These are phyloP conservation scores for Linderina pennispora DNA, from an alignment of 192 early-diverging fungal genomes.

Conservation along the genomic window DNA sequence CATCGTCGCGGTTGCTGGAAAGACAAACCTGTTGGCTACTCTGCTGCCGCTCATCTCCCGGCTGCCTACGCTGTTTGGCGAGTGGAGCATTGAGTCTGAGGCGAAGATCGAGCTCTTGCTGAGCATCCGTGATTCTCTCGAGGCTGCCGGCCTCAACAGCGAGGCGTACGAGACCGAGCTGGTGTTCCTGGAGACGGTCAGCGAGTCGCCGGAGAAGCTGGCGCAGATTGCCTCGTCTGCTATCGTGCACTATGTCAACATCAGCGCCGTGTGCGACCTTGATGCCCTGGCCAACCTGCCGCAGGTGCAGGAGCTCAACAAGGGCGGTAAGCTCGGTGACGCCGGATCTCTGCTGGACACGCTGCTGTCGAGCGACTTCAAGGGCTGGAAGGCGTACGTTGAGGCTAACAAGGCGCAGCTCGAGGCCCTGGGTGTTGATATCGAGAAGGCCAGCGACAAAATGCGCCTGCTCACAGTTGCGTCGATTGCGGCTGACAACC, in stretches of 20 bases:
- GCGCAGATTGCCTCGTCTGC: constrained; percentile 57
- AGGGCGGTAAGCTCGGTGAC: constrained; percentile 60
- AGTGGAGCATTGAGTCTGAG: constrained; percentile 32
- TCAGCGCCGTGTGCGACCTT: constrained; percentile 69
- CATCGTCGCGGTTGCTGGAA: constrained; percentile 69
- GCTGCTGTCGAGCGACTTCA: constrained; percentile 26
- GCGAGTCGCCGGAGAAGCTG: constrained; percentile 32
- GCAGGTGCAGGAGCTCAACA: constrained; percentile 61
- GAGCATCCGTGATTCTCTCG: constrained; percentile 15
- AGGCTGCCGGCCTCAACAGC: constrained; percentile 15
- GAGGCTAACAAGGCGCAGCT: constrained; percentile 50
- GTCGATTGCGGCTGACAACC: constrained; percentile 62
- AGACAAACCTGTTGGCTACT: constrained; percentile 23
- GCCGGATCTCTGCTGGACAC: constrained; percentile 56
- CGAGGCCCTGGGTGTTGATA: constrained; percentile 46
- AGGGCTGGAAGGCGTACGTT: constrained; percentile 46
- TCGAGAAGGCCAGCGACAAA: constrained; percentile 63
- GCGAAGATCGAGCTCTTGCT: constrained; percentile 64
- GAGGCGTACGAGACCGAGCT: constrained; percentile 42
- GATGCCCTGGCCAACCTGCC: constrained; percentile 64
- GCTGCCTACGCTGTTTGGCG: constrained; percentile 14
- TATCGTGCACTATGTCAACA: constrained; percentile 58
- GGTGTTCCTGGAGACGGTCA: constrained; percentile 61
- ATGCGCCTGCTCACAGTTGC: constrained; percentile 83
- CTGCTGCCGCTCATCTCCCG: constrained; percentile 23